These are phyloP conservation scores for Fragilaria radians DNA, from an alignment of 108 stramenopile genomes.

Conservation along the genomic window DNA sequence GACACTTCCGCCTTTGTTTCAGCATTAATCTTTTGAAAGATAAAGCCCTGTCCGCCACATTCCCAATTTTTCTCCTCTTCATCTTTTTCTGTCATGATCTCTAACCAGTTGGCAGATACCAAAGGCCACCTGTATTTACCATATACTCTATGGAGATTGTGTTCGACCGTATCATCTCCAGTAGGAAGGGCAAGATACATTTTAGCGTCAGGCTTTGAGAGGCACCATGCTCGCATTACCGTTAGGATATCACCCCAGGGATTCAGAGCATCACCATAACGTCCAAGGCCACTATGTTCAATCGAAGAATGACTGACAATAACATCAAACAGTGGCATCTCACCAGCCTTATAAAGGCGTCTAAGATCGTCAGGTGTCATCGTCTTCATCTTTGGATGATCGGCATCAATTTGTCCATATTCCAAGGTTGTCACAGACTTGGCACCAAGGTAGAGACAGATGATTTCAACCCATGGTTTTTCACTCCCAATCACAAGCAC, in stretches of 20 bases:
- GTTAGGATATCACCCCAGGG: conserved; percentile 15
- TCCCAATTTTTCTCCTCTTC: too few relatives aligned
- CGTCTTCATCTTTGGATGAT: conserved; percentile 9
- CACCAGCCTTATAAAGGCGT: background rate
- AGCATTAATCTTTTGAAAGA: too few relatives aligned
- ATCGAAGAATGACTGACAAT: conserved; percentile 10
- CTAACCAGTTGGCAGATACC: background rate
- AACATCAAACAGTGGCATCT: conserved; percentile 5
- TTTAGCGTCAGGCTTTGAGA: conserved; percentile 6
- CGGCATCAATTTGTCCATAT: conserved; percentile 7
- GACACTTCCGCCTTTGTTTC: too few relatives aligned
- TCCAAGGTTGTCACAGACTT: conserved; percentile 10
- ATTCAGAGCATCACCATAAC: conserved; percentile 18
- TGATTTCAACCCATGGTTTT: conserved; percentile 13
- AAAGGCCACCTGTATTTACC: background rate
- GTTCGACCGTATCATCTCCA: background rate
- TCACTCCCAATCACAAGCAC: conserved; percentile 21
- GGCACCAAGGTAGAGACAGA: conserved; percentile 5
- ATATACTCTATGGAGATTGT: background rate
- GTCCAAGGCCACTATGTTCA: conserved; percentile 10
- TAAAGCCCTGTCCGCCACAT: too few relatives aligned
- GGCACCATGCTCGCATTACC: conserved; percentile 11
- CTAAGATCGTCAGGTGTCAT: conserved; percentile 9
- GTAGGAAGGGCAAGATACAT: conserved; percentile 10
- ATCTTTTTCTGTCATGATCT: too few relatives aligned